A percentile compares a stretch with the other conserved stretches of the same genome.
phyloP scores from a whole-genome alignment of 345 rosid species.

The Hibiscus syriacus region DNA sequence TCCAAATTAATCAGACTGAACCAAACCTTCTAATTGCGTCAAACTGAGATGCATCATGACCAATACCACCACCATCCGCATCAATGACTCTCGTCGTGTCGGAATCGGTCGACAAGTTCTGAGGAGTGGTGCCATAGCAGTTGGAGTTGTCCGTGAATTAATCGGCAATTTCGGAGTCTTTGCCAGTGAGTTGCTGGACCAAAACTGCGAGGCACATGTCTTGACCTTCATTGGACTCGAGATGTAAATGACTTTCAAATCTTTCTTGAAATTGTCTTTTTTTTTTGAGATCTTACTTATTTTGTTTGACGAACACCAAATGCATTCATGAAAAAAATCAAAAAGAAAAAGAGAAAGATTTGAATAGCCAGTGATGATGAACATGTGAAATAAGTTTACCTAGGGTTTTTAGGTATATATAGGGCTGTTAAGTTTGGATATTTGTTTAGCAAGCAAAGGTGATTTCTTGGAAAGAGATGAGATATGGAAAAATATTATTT shows the following conservation, averaged over 20 bases:
- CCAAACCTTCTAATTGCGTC: slow-evolving; percentile 16
- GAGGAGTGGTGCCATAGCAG: slow-evolving; percentile 1
- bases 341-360: background rate
- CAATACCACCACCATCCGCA: slow-evolving; percentile 11
- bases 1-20: too few species aligned
- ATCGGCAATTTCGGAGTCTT: slow-evolving; percentile 37
- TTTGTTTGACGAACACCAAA: slow-evolving; percentile 19
- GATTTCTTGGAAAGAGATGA: slow-evolving; percentile 30
- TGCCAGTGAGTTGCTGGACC: too few species aligned
- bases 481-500: background rate
- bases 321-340: slow-evolving; percentile 26
- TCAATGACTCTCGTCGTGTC: background rate
- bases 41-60: slow-evolving; percentile 18
- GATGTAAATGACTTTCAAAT: slow-evolving; percentile 68
- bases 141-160: slow-evolving; percentile 18
- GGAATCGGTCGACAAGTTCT: slow-evolving; percentile 4
- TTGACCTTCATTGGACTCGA: slow-evolving; percentile 73
- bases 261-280: slow-evolving; percentile 20
- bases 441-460: background rate
- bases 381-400: background rate
- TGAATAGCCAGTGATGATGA: too few species aligned
- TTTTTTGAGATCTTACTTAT: background rate
- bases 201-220: slow-evolving; percentile 58
- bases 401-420: background rate
- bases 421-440: background rate